These are phyloP conservation scores for Sporobolomyces phaffii DNA, from an alignment of 768 basidiomycete species.

Conservation along the genomic window DNA sequence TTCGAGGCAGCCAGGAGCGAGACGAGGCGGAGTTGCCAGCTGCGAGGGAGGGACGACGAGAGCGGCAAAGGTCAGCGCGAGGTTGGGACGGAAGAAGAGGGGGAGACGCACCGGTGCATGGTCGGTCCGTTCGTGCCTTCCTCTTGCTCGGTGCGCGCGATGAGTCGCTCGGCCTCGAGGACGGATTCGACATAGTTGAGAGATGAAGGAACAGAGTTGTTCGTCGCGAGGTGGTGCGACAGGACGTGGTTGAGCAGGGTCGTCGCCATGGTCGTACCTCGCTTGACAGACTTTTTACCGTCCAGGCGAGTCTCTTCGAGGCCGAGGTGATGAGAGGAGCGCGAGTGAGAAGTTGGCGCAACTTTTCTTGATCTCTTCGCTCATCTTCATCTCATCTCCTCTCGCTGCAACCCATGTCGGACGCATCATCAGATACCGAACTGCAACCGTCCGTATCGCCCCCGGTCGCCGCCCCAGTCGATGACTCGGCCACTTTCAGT, in stretches of 20 bases:
- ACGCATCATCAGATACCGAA: neutral
- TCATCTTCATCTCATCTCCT: neutral
- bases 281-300: neutral
- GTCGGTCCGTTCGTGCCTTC: slow-evolving; percentile 20
- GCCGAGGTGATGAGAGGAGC: neutral
- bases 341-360: neutral
- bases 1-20: slow-evolving; percentile 19
- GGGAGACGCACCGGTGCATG: slow-evolving; percentile 31
- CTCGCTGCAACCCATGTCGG: neutral
- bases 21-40: slow-evolving; percentile 33
- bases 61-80: neutral
- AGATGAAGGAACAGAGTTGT: neutral
- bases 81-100: no score
- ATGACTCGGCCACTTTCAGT: slow-evolving; percentile 44
- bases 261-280: neutral
- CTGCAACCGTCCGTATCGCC: neutral
- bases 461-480: neutral
- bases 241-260: slow-evolving; percentile 19
- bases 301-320: neutral
- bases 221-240: slow-evolving; percentile 16
- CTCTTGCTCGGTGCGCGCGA: slow-evolving; percentile 4
- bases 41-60: neutral
- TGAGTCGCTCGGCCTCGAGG: neutral
- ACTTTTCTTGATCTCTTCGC: neutral
- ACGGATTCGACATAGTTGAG: neutral